phyloP scores from a whole-genome alignment of 805 yeast genomes.

The Torulaspora quercuum region DNA sequence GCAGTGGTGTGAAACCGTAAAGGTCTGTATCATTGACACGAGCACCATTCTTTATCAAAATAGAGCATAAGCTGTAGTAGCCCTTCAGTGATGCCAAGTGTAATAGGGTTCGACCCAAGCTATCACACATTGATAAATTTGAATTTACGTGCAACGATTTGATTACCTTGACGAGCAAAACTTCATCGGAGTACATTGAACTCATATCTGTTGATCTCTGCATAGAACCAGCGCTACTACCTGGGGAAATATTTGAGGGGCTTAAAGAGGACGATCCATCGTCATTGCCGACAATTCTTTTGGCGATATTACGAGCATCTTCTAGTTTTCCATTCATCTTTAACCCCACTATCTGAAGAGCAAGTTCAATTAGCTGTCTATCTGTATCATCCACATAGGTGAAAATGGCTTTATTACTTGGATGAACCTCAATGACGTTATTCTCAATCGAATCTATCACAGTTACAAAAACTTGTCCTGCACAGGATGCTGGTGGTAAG shows the following conservation, averaged over 20 bases:
- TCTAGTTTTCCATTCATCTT: slow-evolving; percentile 95
- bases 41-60: slow-evolving; percentile 62
- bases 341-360: slow-evolving; percentile 92
- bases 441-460: slow-evolving; percentile 45
- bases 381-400: slow-evolving; percentile 95
- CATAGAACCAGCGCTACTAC: slow-evolving; percentile 9
- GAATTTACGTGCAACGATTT: slow-evolving; percentile 68
- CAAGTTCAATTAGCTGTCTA: slow-evolving; percentile 88
- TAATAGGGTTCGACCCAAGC: slow-evolving; percentile 81
- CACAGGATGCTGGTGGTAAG: slow-evolving; percentile 82
- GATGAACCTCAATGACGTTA: slow-evolving; percentile 20
- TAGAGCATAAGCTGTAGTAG: slow-evolving; percentile 56
- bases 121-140: slow-evolving; percentile 77
- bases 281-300: slow-evolving; percentile 71
- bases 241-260: slow-evolving; percentile 18
- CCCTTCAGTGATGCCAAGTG: slow-evolving; percentile 83
- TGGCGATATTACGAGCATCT: slow-evolving; percentile 91
- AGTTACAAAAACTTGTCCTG: slow-evolving; percentile 92
- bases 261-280: slow-evolving; percentile 29
- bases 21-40: slow-evolving; percentile 69
- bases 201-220: slow-evolving; percentile 9
- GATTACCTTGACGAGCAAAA: slow-evolving; percentile 47
- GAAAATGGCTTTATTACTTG: slow-evolving; percentile 48
- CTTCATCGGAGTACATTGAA: slow-evolving; percentile 37
- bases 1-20: slow-evolving; percentile 83